Evolutionary conservation across 495 filamentous ascomycete species (phyloP).

Genomic region (Darksidea phi): DNA sequence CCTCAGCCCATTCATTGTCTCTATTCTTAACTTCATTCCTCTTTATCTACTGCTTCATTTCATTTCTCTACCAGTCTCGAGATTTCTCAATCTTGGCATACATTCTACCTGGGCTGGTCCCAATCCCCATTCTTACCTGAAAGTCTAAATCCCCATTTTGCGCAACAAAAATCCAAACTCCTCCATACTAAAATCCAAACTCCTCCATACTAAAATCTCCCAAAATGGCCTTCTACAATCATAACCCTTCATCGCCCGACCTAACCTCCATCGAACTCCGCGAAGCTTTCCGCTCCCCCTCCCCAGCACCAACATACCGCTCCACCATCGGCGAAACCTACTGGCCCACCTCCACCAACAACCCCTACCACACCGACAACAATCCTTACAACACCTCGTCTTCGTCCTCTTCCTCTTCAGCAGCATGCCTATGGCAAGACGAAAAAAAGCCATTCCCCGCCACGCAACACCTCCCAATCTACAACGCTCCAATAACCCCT

Average conservation of each 20-base stretch:
- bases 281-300: conserved; percentile 2
- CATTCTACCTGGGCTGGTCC: neutral
- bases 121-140: neutral
- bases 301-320: conserved; percentile 26
- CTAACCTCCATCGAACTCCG: neutral
- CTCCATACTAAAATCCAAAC: too few relatives aligned
- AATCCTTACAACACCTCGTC: neutral
- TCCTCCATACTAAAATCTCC: too few relatives aligned
- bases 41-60: neutral
- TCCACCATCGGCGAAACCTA: conserved; percentile 14
- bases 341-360: neutral
- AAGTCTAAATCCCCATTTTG: neutral
- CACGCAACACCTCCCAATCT: too few relatives aligned
- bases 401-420: neutral
- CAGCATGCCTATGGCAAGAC: neutral
- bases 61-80: too few relatives aligned
- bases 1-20: too few relatives aligned
- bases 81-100: neutral
- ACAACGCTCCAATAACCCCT: too few relatives aligned
- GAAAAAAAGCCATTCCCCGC: too few relatives aligned
- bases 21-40: neutral
- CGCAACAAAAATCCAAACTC: too few relatives aligned
- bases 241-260: conserved; percentile 1
- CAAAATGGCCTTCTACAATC: neutral
- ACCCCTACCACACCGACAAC: too few relatives aligned